phyloP scores from a whole-genome alignment of 306 rosid species.

The Hippophae rhamnoides region DNA sequence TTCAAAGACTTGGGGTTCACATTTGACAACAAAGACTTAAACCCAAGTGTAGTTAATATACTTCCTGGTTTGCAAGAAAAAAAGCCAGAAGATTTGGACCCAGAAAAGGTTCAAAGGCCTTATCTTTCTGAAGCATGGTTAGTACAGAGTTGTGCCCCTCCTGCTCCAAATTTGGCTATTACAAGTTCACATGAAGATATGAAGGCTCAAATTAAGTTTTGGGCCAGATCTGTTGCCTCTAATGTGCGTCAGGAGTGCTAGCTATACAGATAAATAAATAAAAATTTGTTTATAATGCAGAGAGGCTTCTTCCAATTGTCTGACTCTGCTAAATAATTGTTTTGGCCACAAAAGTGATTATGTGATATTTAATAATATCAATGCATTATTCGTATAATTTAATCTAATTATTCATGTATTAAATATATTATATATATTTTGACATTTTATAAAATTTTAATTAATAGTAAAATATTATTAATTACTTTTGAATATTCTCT shows the following conservation, averaged over 20 bases:
- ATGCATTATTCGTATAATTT: too few relatives aligned
- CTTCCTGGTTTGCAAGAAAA: slow-evolving; percentile 77
- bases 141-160: slow-evolving; percentile 46
- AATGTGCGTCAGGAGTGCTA: slow-evolving; percentile 50
- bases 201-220: slow-evolving; percentile 74
- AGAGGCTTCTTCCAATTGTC: too few relatives aligned
- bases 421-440: too few relatives aligned
- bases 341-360: too few relatives aligned
- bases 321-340: too few relatives aligned
- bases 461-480: too few relatives aligned
- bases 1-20: slow-evolving; percentile 87
- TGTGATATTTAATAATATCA: too few relatives aligned
- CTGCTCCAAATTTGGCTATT: slow-evolving; percentile 49
- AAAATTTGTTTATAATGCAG: too few relatives aligned
- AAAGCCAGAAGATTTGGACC: slow-evolving; percentile 34
- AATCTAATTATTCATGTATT: too few relatives aligned
- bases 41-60: slow-evolving; percentile 56
- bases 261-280: not conserved
- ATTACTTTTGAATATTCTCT: too few relatives aligned
- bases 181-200: slow-evolving; percentile 44
- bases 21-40: slow-evolving; percentile 51
- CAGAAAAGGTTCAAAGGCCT: slow-evolving; percentile 50
- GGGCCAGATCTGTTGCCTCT: slow-evolving; percentile 90
- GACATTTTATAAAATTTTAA: too few relatives aligned
- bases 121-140: slow-evolving; percentile 90